Base-by-base conservation (phyloP, 108 stramenopile species). In the Cyclotella choctawhatcheeana region DNA sequence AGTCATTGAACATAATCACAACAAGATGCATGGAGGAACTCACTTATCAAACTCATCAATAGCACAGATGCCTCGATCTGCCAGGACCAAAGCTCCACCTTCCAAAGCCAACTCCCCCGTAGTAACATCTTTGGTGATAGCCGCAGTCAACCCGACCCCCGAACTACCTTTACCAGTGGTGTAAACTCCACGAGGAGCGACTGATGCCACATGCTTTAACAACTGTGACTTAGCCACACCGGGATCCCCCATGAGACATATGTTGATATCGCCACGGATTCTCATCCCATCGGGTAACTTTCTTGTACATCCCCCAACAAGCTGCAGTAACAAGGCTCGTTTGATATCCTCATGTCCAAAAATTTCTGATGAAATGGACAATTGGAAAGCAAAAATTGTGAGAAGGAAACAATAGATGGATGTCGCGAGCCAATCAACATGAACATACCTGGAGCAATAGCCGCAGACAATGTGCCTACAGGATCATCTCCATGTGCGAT, bases 151-250 rank as follows among this genome's bases (percentile, higher is more conserved):
- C 22, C 99, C 99, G 0, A 99, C 99, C 18, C 98, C 98, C 20
- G 94, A 96, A 67, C 92, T 93, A 17, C 99, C 99, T 71, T 98
- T 99, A 20, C 96, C 97, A 18, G 99, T 99, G 17, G 98, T 99
- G 79, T 99, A 99, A 7, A 99, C 97, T 31, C 97, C 70, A 17
- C 99, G 79, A 7, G 99, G 99, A 7, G 98, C 97, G 55, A 97
- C 89, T 6, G 82, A 83, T 2, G 97, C 85, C 40, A 98, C 96
- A 73, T 98, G 97, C 77, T 99, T 98, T 58, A 99, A 84, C 48
- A 99, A 82, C 82, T 99, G 99, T 12, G 94, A 96, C 73, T 99
- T 99, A 67, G 99, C 99, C 35, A 99, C 97, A 71, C 99, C 99
- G 0, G 99, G 99, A 85, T 99, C 99, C 10, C 99, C 99, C 94